Conservation (phyloP, 495 filamentous ascomycete genomes). For the Penicillium odoratum region DNA sequence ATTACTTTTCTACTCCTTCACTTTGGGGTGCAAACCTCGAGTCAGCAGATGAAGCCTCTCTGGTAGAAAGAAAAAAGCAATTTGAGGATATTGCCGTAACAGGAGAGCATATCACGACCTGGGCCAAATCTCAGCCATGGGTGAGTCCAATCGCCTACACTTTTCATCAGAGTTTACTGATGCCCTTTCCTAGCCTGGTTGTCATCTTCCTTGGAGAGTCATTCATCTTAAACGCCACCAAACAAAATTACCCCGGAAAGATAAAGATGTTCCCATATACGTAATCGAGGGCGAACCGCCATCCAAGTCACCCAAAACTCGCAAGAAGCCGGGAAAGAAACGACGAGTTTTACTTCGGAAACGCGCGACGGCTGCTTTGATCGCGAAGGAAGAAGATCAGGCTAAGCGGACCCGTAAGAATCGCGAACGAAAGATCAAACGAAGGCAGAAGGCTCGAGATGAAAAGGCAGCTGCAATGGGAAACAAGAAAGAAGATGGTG, state of each 20-base stretch:
- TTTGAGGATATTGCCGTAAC: conserved; percentile 45
- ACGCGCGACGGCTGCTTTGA: conserved; percentile 26
- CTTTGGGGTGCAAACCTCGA: conserved; percentile 22
- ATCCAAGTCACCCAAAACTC: conserved; percentile 32
- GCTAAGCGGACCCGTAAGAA: conserved; percentile 49
- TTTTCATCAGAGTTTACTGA: neutral
- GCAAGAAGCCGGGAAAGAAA: conserved; percentile 51
- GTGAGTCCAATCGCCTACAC: conserved; percentile 26
- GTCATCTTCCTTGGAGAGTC: conserved; percentile 47
- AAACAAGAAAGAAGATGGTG: conserved; percentile 14
- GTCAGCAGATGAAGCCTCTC: conserved; percentile 8
- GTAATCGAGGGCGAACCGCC: conserved; percentile 26
- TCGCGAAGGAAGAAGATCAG: conserved; percentile 36
- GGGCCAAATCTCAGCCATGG: conserved; percentile 38
- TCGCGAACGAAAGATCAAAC: conserved; percentile 46
- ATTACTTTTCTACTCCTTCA: conserved; percentile 42
- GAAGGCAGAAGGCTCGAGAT: conserved; percentile 47
- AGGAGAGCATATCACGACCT: conserved; percentile 37
- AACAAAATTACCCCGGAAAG: conserved; percentile 33
- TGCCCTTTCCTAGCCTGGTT: conserved; percentile 33
- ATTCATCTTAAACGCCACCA: conserved; percentile 40
- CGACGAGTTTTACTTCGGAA: conserved; percentile 46
- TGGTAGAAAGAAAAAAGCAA: conserved; percentile 27
- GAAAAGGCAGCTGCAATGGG: conserved; percentile 36
- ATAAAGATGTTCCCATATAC: conserved; percentile 28